Percentiles rank a stretch among this genome's conserved stretches.
phyloP scores from a whole-genome alignment of 352 stramenopile species.

The Phytophthora cajani region DNA sequence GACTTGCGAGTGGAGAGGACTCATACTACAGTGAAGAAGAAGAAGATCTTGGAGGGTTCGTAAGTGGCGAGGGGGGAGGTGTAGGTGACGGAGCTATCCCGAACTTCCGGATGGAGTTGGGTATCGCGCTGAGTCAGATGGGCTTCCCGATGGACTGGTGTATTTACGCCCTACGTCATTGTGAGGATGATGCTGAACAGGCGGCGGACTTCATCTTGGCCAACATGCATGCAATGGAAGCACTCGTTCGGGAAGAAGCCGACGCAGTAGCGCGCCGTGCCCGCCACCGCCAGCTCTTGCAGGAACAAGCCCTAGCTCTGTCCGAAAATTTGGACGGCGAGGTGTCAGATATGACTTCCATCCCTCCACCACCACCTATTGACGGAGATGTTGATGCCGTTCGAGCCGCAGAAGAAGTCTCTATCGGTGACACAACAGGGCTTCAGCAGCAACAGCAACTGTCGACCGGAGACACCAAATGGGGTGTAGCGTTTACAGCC shows the following conservation, averaged over 20 bases:
- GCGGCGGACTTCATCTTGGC: conserved; percentile 85
- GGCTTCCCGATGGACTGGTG: conserved; percentile 91
- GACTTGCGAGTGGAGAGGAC: conserved; percentile 58
- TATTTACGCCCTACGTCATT: conserved; percentile 81
- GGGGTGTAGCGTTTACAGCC: conserved; percentile 87
- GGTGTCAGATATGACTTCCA: conserved; percentile 1
- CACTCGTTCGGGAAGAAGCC: conserved; percentile 75
- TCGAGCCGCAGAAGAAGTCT: conserved; percentile 64
- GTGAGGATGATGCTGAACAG: conserved; percentile 84
- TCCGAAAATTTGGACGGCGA: conserved; percentile 29
- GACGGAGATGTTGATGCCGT: conserved; percentile 36
- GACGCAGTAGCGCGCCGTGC: conserved; percentile 57
- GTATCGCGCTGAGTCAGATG: conserved; percentile 84
- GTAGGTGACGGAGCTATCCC: conserved; percentile 51
- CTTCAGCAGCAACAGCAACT: conserved; percentile 28
- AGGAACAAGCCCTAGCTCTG: conserved; percentile 34
- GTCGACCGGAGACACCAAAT: conserved; percentile 65
- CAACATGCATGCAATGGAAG: conserved; percentile 87
- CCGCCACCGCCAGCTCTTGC: conserved; percentile 55
- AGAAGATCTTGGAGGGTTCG: conserved; percentile 52
- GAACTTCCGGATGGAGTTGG: conserved; percentile 87
- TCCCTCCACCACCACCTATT: conserved; percentile 33
- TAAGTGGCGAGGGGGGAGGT: conserved; percentile 33
- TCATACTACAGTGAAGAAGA: conserved; percentile 88
- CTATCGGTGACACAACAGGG: conserved; percentile 38